phyloP scores from a whole-genome alignment of 192 early-diverging fungal genomes.

The Blastocladiella britannica region DNA sequence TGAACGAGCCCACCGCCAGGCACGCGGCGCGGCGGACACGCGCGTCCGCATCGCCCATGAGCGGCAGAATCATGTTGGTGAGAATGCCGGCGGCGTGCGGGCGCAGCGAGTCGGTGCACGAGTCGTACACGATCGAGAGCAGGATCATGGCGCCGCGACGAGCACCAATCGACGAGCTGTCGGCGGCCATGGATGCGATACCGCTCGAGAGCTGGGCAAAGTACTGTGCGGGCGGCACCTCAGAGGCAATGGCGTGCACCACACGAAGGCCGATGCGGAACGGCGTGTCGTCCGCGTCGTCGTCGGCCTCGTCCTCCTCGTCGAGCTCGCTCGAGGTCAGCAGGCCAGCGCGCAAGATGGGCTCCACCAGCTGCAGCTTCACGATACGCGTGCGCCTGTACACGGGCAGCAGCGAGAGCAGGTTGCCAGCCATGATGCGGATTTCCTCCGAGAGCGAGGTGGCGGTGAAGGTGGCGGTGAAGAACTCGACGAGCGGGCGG shows the following conservation, averaged over 20 bases:
- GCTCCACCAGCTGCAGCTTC: slow-evolving; percentile 59
- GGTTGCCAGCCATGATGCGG: slow-evolving; percentile 38
- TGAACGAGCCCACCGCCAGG: slow-evolving; percentile 59
- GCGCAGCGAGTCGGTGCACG: slow-evolving; percentile 66
- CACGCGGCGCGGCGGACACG: slow-evolving; percentile 68
- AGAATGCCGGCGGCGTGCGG: slow-evolving; percentile 59
- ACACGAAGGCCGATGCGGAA: slow-evolving; percentile 36
- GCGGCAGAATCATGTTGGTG: slow-evolving; percentile 46
- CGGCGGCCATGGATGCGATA: slow-evolving; percentile 62
- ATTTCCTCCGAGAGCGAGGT: slow-evolving; percentile 40
- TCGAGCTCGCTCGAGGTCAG: slow-evolving; percentile 68
- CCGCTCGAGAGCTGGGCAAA: slow-evolving; percentile 55
- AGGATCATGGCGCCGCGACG: slow-evolving; percentile 77
- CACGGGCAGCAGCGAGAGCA: not conserved
- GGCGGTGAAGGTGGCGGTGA: slow-evolving; percentile 48
- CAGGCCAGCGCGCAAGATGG: slow-evolving; percentile 56
- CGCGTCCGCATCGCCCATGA: slow-evolving; percentile 57
- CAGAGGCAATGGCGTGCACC: slow-evolving; percentile 57
- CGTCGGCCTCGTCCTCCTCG: slow-evolving; percentile 53
- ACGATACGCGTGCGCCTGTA: slow-evolving; percentile 4
- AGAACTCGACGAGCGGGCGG: slow-evolving; percentile 59
- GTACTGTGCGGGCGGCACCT: slow-evolving; percentile 67
- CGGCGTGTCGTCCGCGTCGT: slow-evolving; percentile 10
- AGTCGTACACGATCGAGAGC: slow-evolving; percentile 60
- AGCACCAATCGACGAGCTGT: slow-evolving; percentile 40